phyloP scores from a whole-genome alignment of 2,329 filamentous ascomycete genomes.

The Beauveria sp. region DNA sequence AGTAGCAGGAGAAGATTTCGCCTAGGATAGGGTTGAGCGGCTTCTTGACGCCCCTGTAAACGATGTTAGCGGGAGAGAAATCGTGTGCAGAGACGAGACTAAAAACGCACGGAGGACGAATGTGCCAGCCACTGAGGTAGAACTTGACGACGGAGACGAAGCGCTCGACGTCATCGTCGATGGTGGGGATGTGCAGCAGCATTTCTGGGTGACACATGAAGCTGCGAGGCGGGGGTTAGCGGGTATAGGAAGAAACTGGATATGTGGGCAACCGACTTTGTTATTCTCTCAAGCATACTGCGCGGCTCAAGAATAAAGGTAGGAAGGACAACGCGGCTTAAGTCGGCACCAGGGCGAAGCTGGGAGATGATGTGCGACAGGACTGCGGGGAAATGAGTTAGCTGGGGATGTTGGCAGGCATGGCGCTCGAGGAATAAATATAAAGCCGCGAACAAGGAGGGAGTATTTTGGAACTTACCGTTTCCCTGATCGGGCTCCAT shows the following conservation, averaged over 20 bases:
- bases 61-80: neutral
- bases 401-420: neutral
- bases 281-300: slow-evolving; percentile 97
- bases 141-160: slow-evolving; percentile 97
- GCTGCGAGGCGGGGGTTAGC: slow-evolving; percentile 39
- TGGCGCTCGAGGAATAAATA: neutral
- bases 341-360: slow-evolving; percentile 85
- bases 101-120: slow-evolving; percentile 77
- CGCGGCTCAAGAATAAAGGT: slow-evolving; percentile 97
- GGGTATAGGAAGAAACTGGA: slow-evolving; percentile 5
- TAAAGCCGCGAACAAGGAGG: neutral
- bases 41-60: slow-evolving; percentile 84
- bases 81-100: neutral
- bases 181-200: slow-evolving; percentile 75
- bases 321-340: slow-evolving; percentile 87
- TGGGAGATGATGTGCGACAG: slow-evolving; percentile 96
- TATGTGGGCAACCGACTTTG: slow-evolving; percentile 55
- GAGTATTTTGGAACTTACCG: slow-evolving; percentile 43
- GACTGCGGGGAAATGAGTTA: slow-evolving; percentile 44
- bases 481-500: slow-evolving; percentile 92
- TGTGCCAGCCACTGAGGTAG: slow-evolving; percentile 97
- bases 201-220: slow-evolving; percentile 99
- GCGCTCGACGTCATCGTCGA: slow-evolving; percentile 81
- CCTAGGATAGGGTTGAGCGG: slow-evolving; percentile 94
- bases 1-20: slow-evolving; percentile 91